phyloP scores from a whole-genome alignment of 805 yeast species.

The Saturnispora sanitii region DNA sequence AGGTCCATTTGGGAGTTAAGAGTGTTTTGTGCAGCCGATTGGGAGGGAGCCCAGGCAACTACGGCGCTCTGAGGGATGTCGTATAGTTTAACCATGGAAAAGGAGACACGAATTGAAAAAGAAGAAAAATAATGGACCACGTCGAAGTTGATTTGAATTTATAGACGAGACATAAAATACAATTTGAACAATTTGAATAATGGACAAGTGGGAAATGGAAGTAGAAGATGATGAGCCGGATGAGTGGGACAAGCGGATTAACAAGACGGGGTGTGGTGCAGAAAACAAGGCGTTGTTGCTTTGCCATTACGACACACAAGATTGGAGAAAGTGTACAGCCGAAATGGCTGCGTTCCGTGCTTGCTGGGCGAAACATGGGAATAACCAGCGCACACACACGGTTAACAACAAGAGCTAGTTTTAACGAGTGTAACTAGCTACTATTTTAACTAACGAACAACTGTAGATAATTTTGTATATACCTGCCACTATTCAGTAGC shows the following conservation, averaged over 20 bases:
- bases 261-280: slow-evolving; percentile 65
- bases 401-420: slow-evolving; percentile 25
- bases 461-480: no score
- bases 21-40: no score
- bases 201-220: not conserved
- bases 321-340: slow-evolving; percentile 64
- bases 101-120: not conserved
- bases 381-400: slow-evolving; percentile 31
- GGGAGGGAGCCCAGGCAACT: no score
- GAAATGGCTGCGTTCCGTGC: slow-evolving; percentile 42
- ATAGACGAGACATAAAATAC: not conserved
- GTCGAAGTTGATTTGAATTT: slow-evolving; percentile 7
- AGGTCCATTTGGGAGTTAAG: no score
- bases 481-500: no score
- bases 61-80: slow-evolving; percentile 82
- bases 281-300: slow-evolving; percentile 62
- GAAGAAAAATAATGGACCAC: slow-evolving; percentile 4
- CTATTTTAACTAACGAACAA: no score
- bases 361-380: slow-evolving; percentile 34
- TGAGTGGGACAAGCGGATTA: slow-evolving; percentile 68
- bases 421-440: no score
- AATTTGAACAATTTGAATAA: not conserved
- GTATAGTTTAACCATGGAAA: slow-evolving; percentile 67
- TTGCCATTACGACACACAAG: slow-evolving; percentile 74
- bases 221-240: slow-evolving; percentile 55